Evolutionary conservation across 2,329 filamentous ascomycete species (phyloP), one percentile per base, ranked within the genome.

Genomic region (Fusarium ramigenum): DNA sequence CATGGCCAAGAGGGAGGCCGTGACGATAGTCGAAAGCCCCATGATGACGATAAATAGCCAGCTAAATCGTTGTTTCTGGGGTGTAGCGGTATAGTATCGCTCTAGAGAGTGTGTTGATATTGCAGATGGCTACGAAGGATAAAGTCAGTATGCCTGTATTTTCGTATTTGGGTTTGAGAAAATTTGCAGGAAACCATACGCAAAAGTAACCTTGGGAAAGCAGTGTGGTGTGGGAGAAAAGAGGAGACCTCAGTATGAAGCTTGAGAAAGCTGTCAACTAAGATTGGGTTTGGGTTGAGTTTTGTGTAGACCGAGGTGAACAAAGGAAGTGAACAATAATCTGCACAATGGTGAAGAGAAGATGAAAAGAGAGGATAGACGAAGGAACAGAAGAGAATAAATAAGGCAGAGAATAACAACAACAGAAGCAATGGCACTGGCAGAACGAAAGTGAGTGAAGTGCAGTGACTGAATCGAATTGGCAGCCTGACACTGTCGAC

Each of bases 21-120:
- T 82, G 67, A 86, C 69, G 69, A 85, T 69, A 58, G 81, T 82
- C 54, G 83, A 81, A 63, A 87, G 80, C 64, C 84, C 84, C 85
- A 86, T 86, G 80, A 85, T 86, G 76, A 79, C 82, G 73, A 79
- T 82, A 72, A 77, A 82, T 79, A 80, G 76, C 80, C 81, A 82
- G 78, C 77, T 79, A 63, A 67, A 70, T 60, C 69, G 70, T 69
- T 60, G 74, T 52, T 61, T 71, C 63, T 36, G 56, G 54, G 71
- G 69, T 69, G 58, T 61, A 56, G 66, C 54, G 32, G 39, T 63
- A 36, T 60, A 47, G 12, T 37, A 39, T 59, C 60, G 71, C 43
- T 78, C 36, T 66, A 69, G 61, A 52, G 59, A 59, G 61, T 69
- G 62, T 61, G 59, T 52, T 68, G 70, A 60, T 64, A 58, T 68